Conservation (phyloP, 139 green algal genomes). For the Chlorella sorokiniana region DNA sequence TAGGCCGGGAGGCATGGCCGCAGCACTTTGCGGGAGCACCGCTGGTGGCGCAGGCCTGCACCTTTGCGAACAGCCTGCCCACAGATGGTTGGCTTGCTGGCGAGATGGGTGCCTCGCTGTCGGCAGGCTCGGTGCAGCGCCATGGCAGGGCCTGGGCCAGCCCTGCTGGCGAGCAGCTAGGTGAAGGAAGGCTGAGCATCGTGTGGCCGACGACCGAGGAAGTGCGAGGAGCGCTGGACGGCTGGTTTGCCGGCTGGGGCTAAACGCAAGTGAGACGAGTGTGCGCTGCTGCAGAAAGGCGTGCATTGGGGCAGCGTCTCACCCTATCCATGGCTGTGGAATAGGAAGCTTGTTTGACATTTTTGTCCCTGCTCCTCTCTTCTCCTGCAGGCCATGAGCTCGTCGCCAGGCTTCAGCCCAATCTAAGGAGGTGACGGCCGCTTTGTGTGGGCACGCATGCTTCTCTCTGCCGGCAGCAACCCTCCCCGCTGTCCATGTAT, state of each 20-base stretch:
- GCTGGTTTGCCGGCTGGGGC: conserved; percentile 63
- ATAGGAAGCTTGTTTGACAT: too few relatives aligned
- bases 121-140: background rate
- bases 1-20: conserved; percentile 9
- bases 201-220: conserved; percentile 72
- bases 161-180: background rate
- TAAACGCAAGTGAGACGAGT: conserved; percentile 52
- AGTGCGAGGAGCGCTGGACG: conserved; percentile 65
- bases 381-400: too few relatives aligned
- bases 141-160: too few relatives aligned
- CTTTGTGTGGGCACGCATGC: too few relatives aligned
- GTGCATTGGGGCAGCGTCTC: too few relatives aligned
- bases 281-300: conserved; percentile 35
- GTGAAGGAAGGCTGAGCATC: background rate
- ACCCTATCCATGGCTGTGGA: too few relatives aligned
- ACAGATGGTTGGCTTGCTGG: background rate
- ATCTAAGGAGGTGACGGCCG: too few relatives aligned
- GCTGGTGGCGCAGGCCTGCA: too few relatives aligned
- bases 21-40: conserved; percentile 31
- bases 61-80: background rate
- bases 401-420: too few relatives aligned
- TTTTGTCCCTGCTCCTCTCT: too few relatives aligned
- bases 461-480: too few relatives aligned
- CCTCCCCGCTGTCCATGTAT: too few relatives aligned
- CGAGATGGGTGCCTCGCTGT: background rate